Percentiles rank a stretch among this genome's conserved stretches.
Conservation (phyloP, 169 alveolate genomes). For the Eimeria necatrix region DNA sequence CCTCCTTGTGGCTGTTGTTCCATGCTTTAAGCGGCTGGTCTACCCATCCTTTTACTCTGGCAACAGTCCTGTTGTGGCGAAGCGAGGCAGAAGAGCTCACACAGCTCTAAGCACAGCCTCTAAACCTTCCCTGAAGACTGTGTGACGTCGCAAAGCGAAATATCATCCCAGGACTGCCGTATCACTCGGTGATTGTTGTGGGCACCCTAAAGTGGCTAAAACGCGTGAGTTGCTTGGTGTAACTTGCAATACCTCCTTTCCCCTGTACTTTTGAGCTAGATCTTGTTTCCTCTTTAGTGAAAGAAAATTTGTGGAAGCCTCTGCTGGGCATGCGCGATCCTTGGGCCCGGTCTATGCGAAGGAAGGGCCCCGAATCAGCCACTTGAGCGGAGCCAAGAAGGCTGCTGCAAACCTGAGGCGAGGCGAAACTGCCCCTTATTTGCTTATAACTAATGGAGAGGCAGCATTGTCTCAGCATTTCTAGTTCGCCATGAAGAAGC, state of each 20-base stretch:
- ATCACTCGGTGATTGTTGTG: slow-evolving; percentile 2
- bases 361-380: slow-evolving; percentile 28
- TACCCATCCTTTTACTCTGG: too few species aligned
- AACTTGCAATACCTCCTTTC: not conserved
- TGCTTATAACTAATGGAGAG: not conserved
- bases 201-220: not conserved
- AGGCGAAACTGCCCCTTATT: not conserved
- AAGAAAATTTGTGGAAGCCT: not conserved
- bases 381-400: not conserved
- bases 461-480: too few species aligned
- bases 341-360: slow-evolving; percentile 5
- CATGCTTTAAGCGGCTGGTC: too few species aligned
- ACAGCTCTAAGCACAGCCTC: not conserved
- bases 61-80: not conserved
- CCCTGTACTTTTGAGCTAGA: not conserved
- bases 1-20: too few species aligned
- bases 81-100: not conserved
- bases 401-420: not conserved
- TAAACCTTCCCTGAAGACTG: not conserved
- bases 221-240: not conserved
- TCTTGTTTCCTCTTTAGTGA: not conserved
- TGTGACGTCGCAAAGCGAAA: not conserved
- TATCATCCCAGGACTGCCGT: not conserved
- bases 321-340: not conserved
- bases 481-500: too few species aligned